A percentile compares a stretch with the other conserved stretches of the same genome.
These are phyloP conservation scores for Mrakiaceae sp. DNA, from an alignment of 1,284 basidiomycete species.

Conservation along the genomic window DNA sequence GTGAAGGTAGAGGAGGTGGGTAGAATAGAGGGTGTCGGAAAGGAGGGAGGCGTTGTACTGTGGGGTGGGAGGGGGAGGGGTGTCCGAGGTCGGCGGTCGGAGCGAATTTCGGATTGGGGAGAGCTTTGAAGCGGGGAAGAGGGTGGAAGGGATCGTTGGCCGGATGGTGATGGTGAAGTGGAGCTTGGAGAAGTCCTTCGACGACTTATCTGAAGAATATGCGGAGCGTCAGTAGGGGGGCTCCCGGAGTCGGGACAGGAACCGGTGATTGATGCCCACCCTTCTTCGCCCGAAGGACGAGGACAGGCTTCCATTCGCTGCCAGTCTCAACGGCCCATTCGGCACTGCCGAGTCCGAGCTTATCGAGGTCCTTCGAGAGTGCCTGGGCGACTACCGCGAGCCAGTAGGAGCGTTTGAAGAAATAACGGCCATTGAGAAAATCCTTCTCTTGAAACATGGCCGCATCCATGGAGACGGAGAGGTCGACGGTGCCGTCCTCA, in stretches of 20 bases:
- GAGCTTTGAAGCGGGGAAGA: constrained; percentile 52
- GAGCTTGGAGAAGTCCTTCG: constrained; percentile 54
- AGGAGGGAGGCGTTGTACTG: constrained; percentile 70
- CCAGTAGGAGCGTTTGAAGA: constrained; percentile 87
- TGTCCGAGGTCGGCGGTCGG: constrained; percentile 34
- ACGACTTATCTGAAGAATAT: constrained; percentile 39
- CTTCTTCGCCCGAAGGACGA: constrained; percentile 49
- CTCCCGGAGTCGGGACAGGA: neutral
- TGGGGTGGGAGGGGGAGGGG: constrained; percentile 45
- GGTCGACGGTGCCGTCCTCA: constrained; percentile 45
- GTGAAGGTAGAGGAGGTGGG: constrained; percentile 60
- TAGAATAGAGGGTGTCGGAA: constrained; percentile 50
- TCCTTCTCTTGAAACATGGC: constrained; percentile 94
- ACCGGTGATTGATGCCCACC: constrained; percentile 36
- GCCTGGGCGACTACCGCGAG: constrained; percentile 66
- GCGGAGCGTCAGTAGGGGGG: neutral
- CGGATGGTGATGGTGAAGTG: constrained; percentile 62
- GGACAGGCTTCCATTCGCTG: constrained; percentile 50
- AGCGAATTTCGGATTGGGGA: constrained; percentile 66
- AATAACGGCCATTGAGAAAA: constrained; percentile 77
- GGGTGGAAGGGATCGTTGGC: constrained; percentile 49
- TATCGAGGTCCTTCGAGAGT: constrained; percentile 38
- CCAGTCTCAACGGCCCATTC: constrained; percentile 44
- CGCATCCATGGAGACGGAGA: constrained; percentile 76
- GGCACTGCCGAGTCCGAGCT: constrained; percentile 28